A percentile compares a stretch with the other conserved stretches of the same genome.
Conservation (phyloP, 371 early-diverging fungal genomes). For the Lichtheimia ramosa region DNA sequence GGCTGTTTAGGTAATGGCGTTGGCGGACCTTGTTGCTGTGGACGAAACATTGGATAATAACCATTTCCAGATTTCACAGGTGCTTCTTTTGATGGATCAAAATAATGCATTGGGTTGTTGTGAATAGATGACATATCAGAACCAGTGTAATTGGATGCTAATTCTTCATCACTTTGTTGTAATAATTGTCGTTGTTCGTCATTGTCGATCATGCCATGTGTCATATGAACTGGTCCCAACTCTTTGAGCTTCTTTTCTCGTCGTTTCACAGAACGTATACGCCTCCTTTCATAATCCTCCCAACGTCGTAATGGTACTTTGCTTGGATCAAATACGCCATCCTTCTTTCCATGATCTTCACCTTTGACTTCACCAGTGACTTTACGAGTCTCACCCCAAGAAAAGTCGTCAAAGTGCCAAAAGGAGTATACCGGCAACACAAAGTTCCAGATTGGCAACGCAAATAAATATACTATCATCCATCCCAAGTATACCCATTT, state of each 20-base stretch:
- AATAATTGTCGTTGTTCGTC: conserved; percentile 5
- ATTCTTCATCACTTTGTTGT: conserved; percentile 6
- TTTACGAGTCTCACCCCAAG: conserved; percentile 93
- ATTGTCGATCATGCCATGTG: conserved; percentile 15
- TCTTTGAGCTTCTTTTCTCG: conserved; percentile 46
- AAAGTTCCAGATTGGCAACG: conserved; percentile 95
- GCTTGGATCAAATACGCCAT: conserved; percentile 33
- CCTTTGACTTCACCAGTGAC: conserved; percentile 79
- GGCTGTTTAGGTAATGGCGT: conserved; percentile 6
- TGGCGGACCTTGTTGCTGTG: conserved; percentile 13
- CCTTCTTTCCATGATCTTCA: conserved; percentile 70
- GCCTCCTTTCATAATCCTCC: conserved; percentile 28
- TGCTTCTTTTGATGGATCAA: conserved; percentile 34
- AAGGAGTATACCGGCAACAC: conserved; percentile 94
- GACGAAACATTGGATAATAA: conserved; percentile 26
- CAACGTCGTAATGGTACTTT: conserved; percentile 72
- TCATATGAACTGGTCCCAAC: conserved; percentile 21
- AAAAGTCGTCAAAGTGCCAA: conserved; percentile 99
- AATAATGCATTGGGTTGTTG: conserved; percentile 22
- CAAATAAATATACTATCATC: conserved; percentile 87
- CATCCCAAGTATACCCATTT: conserved; percentile 83
- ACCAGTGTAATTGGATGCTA: conserved; percentile 12
- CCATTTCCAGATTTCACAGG: conserved; percentile 28
- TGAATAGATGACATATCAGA: conserved; percentile 17
- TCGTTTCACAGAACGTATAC: conserved; percentile 37